Percentiles rank a stretch among this genome's conserved stretches.
These are phyloP conservation scores for Paramyrothecium roridum DNA, from an alignment of 2,329 filamentous ascomycete species.

Conservation along the genomic window DNA sequence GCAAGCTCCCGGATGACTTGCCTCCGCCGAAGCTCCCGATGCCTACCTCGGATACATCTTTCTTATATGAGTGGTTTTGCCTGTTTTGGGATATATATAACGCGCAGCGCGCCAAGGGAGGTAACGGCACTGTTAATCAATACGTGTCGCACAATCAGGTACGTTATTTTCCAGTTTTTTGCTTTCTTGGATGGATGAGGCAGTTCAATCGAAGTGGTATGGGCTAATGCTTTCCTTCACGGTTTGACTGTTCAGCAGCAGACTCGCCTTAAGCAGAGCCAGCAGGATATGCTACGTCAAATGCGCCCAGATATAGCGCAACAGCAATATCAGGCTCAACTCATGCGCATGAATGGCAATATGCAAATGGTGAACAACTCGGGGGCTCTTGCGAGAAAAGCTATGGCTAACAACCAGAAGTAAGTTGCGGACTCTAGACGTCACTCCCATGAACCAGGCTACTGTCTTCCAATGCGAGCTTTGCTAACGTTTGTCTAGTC, in stretches of 20 bases:
- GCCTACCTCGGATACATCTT: conserved; percentile 68
- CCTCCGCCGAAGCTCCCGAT: conserved; percentile 69
- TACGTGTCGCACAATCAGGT: conserved; percentile 86
- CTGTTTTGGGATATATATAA: conserved; percentile 96
- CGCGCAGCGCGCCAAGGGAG: conserved; percentile 71
- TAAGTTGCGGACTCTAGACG: conserved; percentile 41
- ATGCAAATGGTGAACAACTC: conserved; percentile 59
- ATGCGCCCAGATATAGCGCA: conserved; percentile 61
- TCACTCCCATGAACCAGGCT: too few species aligned
- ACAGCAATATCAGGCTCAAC: conserved; percentile 55
- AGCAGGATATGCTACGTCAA: conserved; percentile 72
- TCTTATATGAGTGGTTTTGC: conserved; percentile 96
- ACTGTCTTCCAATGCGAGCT: background rate
- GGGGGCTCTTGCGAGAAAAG: conserved; percentile 65
- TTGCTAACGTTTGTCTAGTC: conserved; percentile 35
- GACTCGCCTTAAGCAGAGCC: conserved; percentile 69
- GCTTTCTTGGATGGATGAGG: background rate
- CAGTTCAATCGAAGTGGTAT: conserved; percentile 9
- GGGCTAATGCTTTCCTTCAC: conserved; percentile 12
- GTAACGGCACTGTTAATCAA: conserved; percentile 62
- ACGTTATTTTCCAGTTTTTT: conserved; percentile 19
- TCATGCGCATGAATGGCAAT: conserved; percentile 67
- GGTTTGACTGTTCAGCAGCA: conserved; percentile 47
- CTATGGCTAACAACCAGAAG: conserved; percentile 77
- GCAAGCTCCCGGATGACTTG: conserved; percentile 75